phyloP scores from a whole-genome alignment of 768 basidiomycete genomes.

The Tricholoma hemisulphureum region DNA sequence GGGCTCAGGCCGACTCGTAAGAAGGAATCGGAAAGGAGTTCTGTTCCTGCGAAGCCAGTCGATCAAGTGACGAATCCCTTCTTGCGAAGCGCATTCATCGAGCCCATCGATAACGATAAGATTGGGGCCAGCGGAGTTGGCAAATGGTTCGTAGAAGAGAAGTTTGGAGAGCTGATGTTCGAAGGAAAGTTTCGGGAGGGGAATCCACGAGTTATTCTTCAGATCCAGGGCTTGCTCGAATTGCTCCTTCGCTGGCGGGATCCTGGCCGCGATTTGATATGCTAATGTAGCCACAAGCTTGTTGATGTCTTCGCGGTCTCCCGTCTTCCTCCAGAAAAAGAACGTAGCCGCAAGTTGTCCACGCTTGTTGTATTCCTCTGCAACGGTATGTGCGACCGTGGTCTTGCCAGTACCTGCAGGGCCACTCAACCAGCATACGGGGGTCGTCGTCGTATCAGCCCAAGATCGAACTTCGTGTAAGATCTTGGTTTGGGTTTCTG shows the following conservation, averaged over 20 bases:
- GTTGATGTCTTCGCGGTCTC: not conserved
- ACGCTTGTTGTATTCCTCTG: not conserved
- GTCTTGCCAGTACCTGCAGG: no score
- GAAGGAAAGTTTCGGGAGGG: not conserved
- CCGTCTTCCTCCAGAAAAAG: slow-evolving; percentile 1
- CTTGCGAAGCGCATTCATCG: no score
- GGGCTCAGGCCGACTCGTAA: not conserved
- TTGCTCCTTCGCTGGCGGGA: no score
- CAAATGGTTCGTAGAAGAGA: not conserved
- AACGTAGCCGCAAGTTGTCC: slow-evolving; percentile 1
- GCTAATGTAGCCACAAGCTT: slow-evolving; percentile 1
- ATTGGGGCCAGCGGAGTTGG: not conserved
- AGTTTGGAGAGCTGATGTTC: not conserved
- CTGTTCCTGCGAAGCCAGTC: not conserved
- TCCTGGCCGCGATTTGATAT: not conserved
- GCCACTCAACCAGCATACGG: no score
- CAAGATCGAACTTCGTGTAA: no score
- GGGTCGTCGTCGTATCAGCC: no score
- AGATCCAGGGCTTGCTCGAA: not conserved
- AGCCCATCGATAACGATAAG: no score
- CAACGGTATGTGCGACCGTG: slow-evolving; percentile 1
- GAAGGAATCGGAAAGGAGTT: not conserved
- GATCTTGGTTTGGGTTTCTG: no score
- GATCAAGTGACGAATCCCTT: not conserved
- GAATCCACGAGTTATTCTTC: not conserved